Evolutionary conservation across 345 rosid species (phyloP).

Genomic region (Pugionium cornutum): DNA sequence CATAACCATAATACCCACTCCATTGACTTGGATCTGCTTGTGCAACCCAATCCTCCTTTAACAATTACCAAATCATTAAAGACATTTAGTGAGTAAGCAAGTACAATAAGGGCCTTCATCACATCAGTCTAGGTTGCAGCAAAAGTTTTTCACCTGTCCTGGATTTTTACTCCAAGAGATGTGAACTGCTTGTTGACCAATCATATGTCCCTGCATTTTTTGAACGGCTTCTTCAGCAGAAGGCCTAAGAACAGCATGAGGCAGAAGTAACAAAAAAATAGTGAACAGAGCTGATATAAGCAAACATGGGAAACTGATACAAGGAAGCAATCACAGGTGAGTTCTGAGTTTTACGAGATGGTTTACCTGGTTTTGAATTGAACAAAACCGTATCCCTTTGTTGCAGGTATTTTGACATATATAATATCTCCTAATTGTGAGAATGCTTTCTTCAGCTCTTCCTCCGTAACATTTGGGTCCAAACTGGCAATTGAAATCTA

Average conservation of each 20-base stretch:
- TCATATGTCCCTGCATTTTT: constrained; percentile 86
- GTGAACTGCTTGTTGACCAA: constrained; percentile 87
- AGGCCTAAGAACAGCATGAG: constrained; percentile 44
- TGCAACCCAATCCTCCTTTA: constrained; percentile 70
- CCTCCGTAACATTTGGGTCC: constrained; percentile 85
- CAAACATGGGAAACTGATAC: constrained; percentile 6
- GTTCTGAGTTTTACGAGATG: constrained; percentile 11
- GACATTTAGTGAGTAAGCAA: constrained; percentile 1
- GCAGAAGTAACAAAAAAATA: not conserved
- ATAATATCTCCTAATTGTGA: constrained; percentile 70
- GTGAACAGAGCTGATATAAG: constrained; percentile 10
- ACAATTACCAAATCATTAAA: constrained; percentile 35
- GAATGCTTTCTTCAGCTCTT: constrained; percentile 76
- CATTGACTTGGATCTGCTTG: constrained; percentile 89
- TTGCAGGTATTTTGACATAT: constrained; percentile 78
- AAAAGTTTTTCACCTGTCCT: constrained; percentile 57
- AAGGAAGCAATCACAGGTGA: constrained; percentile 19
- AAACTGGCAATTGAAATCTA: constrained; percentile 79
- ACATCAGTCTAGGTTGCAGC: constrained; percentile 14
- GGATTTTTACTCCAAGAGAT: constrained; percentile 82
- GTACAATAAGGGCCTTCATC: constrained; percentile 11
- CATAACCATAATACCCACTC: constrained; percentile 88
- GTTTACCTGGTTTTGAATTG: constrained; percentile 73
- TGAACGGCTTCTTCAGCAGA: constrained; percentile 93
- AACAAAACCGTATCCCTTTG: constrained; percentile 89